phyloP scores from a whole-genome alignment of 164 flowering plant genomes.

The Platanus orientalis region DNA sequence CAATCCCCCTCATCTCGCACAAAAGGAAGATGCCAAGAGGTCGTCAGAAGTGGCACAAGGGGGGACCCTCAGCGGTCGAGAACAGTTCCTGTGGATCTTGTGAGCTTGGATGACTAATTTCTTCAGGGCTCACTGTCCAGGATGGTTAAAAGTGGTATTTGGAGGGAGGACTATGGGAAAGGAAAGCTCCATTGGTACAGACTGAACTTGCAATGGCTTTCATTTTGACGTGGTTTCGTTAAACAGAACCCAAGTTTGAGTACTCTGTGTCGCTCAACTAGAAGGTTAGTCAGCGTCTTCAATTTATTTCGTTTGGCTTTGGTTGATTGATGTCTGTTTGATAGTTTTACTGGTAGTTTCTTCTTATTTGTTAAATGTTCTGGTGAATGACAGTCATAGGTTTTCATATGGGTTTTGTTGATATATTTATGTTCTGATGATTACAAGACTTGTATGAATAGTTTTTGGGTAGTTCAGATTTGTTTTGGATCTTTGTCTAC shows the following conservation, averaged over 20 bases:
- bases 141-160: too few species aligned
- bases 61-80: too few species aligned
- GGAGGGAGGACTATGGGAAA: too few species aligned
- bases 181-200: neutral
- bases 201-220: slow-evolving; percentile 26
- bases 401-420: neutral
- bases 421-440: neutral
- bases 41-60: too few species aligned
- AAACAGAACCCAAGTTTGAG: slow-evolving; percentile 56
- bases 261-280: slow-evolving; percentile 56
- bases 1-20: too few species aligned
- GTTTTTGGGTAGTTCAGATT: neutral
- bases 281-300: slow-evolving; percentile 24
- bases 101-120: too few species aligned
- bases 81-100: too few species aligned
- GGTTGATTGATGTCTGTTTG: neutral
- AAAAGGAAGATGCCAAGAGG: too few species aligned
- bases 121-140: too few species aligned
- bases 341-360: too few species aligned
- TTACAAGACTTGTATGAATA: neutral
- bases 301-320: neutral
- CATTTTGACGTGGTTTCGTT: slow-evolving; percentile 59
- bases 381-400: neutral
- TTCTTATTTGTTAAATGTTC: too few species aligned
- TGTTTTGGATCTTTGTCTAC: neutral